Evolutionary conservation across 2,329 filamentous ascomycete species (phyloP).

Genomic region (Aspergillus terreus): DNA sequence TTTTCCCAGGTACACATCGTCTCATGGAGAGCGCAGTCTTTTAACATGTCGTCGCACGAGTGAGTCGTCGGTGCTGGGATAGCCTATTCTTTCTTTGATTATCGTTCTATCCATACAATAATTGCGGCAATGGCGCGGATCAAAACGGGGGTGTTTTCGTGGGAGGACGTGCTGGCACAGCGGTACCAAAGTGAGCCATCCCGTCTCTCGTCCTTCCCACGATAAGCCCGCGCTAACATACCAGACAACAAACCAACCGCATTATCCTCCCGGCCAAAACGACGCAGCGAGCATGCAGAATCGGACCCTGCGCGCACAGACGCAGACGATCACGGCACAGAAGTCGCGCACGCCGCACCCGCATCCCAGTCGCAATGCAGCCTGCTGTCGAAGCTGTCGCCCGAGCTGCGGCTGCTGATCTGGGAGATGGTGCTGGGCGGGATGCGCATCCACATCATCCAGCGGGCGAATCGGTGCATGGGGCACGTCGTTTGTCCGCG

Average conservation of each 20-base stretch:
- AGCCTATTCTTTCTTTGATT: not conserved
- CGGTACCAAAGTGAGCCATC: slow-evolving; percentile 35
- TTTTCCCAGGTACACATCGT: not conserved
- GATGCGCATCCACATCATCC: slow-evolving; percentile 34
- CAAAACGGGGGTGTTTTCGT: slow-evolving; percentile 37
- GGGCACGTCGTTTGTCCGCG: slow-evolving; percentile 30
- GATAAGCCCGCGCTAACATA: not conserved
- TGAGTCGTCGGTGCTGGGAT: not conserved
- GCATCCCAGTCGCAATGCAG: slow-evolving; percentile 22
- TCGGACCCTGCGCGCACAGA: slow-evolving; percentile 8
- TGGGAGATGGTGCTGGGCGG: slow-evolving; percentile 33
- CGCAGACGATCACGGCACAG: not conserved
- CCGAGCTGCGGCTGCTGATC: slow-evolving; percentile 35
- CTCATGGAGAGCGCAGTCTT: not conserved
- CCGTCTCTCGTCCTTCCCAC: not conserved
- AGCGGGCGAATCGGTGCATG: slow-evolving; percentile 27
- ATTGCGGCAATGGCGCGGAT: slow-evolving; percentile 27
- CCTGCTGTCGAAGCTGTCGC: slow-evolving; percentile 30
- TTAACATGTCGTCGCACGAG: not conserved
- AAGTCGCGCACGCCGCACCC: slow-evolving; percentile 7
- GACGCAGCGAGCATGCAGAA: slow-evolving; percentile 8
- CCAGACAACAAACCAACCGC: slow-evolving; percentile 29
- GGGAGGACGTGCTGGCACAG: slow-evolving; percentile 39
- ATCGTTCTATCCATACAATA: not conserved
- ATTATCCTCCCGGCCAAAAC: slow-evolving; percentile 13